Conservation (phyloP, 2,329 filamentous ascomycete species). For the Plectosphaerella sp. region DNA sequence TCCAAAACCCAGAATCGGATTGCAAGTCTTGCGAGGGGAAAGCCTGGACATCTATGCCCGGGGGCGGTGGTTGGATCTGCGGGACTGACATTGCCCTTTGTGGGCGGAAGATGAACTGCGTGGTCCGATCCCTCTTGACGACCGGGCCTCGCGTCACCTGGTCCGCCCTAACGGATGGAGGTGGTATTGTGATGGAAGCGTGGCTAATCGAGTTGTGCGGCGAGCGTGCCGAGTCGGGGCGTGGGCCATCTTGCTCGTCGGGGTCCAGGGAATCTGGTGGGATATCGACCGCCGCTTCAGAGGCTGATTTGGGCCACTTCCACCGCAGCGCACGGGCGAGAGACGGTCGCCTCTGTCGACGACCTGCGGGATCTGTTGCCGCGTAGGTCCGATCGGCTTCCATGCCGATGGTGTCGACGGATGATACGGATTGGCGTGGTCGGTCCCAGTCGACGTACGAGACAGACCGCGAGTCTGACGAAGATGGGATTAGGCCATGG, state of each 20-base stretch:
- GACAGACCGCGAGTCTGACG: constrained; percentile 16
- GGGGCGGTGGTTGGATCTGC: neutral
- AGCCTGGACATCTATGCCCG: neutral
- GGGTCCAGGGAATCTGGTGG: neutral
- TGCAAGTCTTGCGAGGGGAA: neutral
- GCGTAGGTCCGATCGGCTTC: constrained; percentile 7
- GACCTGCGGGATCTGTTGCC: constrained; percentile 7
- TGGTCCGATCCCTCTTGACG: neutral
- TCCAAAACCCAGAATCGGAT: neutral
- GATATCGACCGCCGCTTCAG: neutral
- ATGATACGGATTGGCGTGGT: constrained; percentile 2
- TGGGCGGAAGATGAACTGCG: neutral
- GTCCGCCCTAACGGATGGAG: neutral
- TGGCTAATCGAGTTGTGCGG: neutral
- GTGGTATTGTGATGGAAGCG: neutral
- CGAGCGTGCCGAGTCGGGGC: neutral
- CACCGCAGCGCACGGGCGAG: neutral
- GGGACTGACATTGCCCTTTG: neutral
- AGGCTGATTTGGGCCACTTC: neutral
- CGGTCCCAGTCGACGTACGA: constrained; percentile 10
- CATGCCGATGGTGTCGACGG: neutral
- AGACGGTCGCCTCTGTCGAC: constrained; percentile 3
- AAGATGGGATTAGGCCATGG: constrained; percentile 25
- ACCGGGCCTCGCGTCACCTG: neutral
- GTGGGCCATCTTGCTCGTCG: neutral